Evolutionary conservation across 106 monocot species (phyloP), one percentile per base, ranked within the genome.

Genomic region (Alisma plantagoaquatica): DNA sequence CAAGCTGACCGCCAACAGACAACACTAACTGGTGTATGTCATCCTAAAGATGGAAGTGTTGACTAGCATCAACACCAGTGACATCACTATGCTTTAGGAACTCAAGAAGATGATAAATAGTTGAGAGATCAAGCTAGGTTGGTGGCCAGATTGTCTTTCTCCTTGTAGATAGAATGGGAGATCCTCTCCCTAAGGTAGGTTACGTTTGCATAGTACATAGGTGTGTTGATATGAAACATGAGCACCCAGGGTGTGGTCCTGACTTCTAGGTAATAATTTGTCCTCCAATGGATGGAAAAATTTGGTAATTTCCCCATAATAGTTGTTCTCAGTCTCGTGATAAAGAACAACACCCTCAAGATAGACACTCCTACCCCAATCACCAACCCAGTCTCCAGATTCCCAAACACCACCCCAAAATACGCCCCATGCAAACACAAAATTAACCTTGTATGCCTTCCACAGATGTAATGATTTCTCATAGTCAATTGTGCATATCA

Each of bases 141-240:
- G 21, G 32, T 20, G 32, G 53, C 73, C 15, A 64, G 38, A 47
- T 53, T 73, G 0, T 86, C 86, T 60, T 77, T 77, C 61, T 86
- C 77, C 10, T 86, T 80, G 22, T 81, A 76, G 15, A 86, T 81
- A 80, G 80, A 81, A 31, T 80, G 44, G 2, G 68, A 53, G 51
- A 86, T 77, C 68, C 86, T 84, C 57, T 84, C 84, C 24, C 84
- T 70, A 19, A 84, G 46, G 69, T 84, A 84, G 54, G 75, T 73
- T 8, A 76, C 61, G 51, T 84, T 84, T 26, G 84, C 57, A 53
- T 79, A 84, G 57, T 84, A 84, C 42, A 84, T 79, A 0, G 84
- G 84, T 6, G 75, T 68, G 26, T 84, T 79, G 18, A 84, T 69
- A 30, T 66, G 71, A 31, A 84, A 73, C 14, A 79, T 66, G 51